A percentile compares a stretch with the other conserved stretches of the same genome.
Conservation (phyloP, 805 yeast species). For the Diddensiella caesifluorescens region DNA sequence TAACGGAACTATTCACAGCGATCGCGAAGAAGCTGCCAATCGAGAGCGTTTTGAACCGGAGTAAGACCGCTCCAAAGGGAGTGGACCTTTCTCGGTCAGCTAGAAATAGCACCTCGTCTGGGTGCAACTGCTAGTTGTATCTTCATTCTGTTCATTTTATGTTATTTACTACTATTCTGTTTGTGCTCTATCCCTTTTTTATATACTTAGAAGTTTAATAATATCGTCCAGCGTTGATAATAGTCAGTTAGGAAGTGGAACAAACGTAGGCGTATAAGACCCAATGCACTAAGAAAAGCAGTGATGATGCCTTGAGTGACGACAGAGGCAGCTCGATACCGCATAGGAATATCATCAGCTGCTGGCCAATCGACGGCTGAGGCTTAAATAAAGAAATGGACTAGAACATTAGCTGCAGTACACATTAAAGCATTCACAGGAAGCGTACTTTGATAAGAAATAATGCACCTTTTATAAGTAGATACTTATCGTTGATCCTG, state of each 20-base stretch:
- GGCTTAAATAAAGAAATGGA: neutral
- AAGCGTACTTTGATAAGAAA: too few species aligned
- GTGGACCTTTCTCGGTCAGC: constrained; percentile 30
- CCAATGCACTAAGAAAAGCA: constrained; percentile 3
- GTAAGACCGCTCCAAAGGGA: constrained; percentile 29
- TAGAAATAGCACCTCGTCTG: constrained; percentile 19
- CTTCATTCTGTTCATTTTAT: neutral
- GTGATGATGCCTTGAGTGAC: constrained; percentile 1
- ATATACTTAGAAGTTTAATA: neutral
- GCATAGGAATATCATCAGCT: constrained; percentile 2
- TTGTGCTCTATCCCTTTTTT: neutral
- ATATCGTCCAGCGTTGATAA: neutral
- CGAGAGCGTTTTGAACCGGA: constrained; percentile 30
- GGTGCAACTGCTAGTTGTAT: constrained; percentile 33
- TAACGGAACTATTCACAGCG: constrained; percentile 42
- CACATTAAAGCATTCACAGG: too few species aligned
- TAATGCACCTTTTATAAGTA: too few species aligned
- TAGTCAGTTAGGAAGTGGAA: neutral
- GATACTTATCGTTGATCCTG: too few species aligned
- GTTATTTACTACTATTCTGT: neutral
- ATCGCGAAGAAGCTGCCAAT: constrained; percentile 46
- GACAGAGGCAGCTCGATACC: constrained; percentile 11
- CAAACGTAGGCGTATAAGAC: constrained; percentile 3
- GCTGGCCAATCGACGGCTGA: neutral
- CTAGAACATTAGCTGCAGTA: too few species aligned